These are phyloP conservation scores for Populus hybrid DNA, from an alignment of 441 rosid genomes.

Conservation along the genomic window DNA sequence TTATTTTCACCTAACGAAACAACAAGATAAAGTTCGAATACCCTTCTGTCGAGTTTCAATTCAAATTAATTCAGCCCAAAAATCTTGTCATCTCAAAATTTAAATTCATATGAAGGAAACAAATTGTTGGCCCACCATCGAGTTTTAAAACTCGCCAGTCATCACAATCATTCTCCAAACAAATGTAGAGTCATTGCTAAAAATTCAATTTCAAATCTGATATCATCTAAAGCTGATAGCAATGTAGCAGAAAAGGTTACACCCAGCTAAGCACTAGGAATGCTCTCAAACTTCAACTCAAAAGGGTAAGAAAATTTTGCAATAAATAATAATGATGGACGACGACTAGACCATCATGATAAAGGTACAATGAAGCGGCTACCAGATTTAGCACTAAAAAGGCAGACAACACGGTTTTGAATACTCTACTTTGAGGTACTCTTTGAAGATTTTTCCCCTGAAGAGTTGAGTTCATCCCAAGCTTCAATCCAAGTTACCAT, in stretches of 20 bases:
- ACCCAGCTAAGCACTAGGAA: background rate
- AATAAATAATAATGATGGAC: background rate
- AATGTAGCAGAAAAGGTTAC: background rate
- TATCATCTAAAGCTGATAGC: background rate
- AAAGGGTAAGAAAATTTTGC: background rate
- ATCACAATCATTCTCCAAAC: background rate
- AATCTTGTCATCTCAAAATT: background rate
- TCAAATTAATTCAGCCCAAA: background rate
- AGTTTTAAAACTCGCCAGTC: background rate
- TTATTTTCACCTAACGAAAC: background rate
- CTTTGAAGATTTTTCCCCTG: constrained; percentile 17
- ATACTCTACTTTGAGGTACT: constrained; percentile 29
- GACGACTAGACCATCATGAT: background rate
- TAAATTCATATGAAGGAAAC: no score
- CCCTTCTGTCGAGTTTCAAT: background rate
- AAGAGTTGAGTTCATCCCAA: constrained; percentile 89
- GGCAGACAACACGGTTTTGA: background rate
- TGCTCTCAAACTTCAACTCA: constrained; percentile 8
- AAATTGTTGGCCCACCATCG: background rate
- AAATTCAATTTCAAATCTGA: constrained; percentile 7
- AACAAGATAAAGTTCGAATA: background rate
- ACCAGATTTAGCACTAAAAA: background rate
- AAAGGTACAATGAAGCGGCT: background rate
- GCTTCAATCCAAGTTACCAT: constrained; percentile 99
- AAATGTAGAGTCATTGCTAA: no score